Conservation (phyloP, 768 basidiomycete species). For the Boletus reticulatus region DNA sequence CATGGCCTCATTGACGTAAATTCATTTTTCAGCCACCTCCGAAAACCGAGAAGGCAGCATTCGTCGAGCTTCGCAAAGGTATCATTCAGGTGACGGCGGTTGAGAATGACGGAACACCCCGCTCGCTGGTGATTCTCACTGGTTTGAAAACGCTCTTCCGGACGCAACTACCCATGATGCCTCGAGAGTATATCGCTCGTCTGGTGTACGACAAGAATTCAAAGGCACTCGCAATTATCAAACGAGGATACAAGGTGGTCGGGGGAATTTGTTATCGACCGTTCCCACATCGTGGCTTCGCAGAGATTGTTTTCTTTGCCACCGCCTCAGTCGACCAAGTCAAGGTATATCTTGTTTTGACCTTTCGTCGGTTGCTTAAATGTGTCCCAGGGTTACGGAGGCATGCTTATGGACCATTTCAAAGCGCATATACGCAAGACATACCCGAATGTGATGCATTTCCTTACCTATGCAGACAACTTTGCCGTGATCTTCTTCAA, state of each 20-base stretch:
- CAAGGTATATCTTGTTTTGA: constrained; percentile 57
- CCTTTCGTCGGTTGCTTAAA: neutral
- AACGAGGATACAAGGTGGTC: constrained; percentile 92
- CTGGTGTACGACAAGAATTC: constrained; percentile 93
- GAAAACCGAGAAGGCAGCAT: constrained; percentile 74
- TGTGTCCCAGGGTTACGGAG: constrained; percentile 84
- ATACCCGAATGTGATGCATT: constrained; percentile 88
- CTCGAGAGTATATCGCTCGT: constrained; percentile 95
- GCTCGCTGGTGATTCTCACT: constrained; percentile 82
- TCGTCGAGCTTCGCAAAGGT: constrained; percentile 75
- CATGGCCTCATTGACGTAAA: neutral
- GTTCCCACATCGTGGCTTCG: constrained; percentile 91
- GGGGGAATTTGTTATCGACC: constrained; percentile 98
- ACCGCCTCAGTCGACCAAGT: constrained; percentile 96
- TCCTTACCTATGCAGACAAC: constrained; percentile 98
- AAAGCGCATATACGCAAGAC: constrained; percentile 86
- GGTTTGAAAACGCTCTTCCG: constrained; percentile 98
- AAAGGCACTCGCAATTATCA: constrained; percentile 91
- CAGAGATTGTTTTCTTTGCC: constrained; percentile 98
- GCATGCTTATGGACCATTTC: constrained; percentile 98
- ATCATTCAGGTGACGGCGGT: constrained; percentile 84
- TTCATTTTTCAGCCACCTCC: constrained; percentile 43
- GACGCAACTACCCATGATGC: constrained; percentile 98
- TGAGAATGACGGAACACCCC: constrained; percentile 74
- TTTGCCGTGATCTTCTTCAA: constrained; percentile 99